Evolutionary conservation across 257 asterid species (phyloP), one percentile per base, ranked within the genome.

Genomic region (Verbascum thapsus): DNA sequence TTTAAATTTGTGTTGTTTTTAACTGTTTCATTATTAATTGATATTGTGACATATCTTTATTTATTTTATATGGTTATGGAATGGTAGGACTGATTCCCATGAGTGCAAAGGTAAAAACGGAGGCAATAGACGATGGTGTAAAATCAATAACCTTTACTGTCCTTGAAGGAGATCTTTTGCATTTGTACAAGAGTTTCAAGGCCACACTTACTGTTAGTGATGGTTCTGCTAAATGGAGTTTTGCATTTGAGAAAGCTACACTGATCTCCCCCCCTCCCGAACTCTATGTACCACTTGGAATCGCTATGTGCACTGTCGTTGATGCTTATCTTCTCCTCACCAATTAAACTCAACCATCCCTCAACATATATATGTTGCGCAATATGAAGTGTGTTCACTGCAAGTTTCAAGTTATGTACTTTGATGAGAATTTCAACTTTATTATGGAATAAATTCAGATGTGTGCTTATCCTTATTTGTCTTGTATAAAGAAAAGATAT

Each of bases 311-410:
- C 2, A 60, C 73, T 44, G 53, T 66, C 3, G 69, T 72, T 1
- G 77, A 72, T n/a, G 69, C 64, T 15, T 72, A 6, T 17, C 77
- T 72, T 17, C 69, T 66, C 69, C 0, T 60, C 72, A 34, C 18
- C 26, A 26, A 26, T 26, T 26, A 26, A 26, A 26, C 5, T 26
- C 3, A 26, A 26, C 32, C 32, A 26, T 26, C 32, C 32, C 5
- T 26, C 5, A 26, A 26, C 3, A 26, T 26, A 26, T n/a, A n/a
- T 26, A 5, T n/a, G n/a, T n/a, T n/a, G n/a, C n/a, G n/a, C n/a
- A n/a, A n/a, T n/a, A n/a, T n/a, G n/a, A n/a, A n/a, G n/a, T 26
- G 32, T 26, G 32, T 26, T 2, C 2, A 2, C 5, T 1, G 32
- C 32, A 34, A 8, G 16, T 19, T 22, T 51, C 18, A 54, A 35